Conservation (phyloP, 164 flowering plant species). For the Nymphaea thermarum region DNA sequence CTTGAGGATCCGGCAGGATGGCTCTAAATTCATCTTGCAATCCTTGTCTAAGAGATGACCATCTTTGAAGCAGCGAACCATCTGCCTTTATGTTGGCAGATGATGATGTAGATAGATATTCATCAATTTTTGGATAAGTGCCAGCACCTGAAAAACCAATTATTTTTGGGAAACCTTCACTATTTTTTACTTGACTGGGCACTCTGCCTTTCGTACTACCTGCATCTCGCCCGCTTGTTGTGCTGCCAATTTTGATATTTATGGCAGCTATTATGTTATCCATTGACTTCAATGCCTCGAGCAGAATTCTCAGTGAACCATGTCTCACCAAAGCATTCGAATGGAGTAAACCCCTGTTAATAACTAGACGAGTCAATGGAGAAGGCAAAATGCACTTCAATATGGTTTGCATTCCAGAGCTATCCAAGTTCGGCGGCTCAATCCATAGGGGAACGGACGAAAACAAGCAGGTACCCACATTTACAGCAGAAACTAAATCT, state of each 20-base stretch:
- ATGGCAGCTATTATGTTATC: constrained; percentile 35
- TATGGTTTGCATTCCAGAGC: constrained; percentile 39
- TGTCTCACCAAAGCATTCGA: constrained; percentile 54
- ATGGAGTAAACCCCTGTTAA: constrained; percentile 85
- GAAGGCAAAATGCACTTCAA: constrained; percentile 65
- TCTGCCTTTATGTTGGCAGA: constrained; percentile 7
- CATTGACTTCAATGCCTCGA: constrained; percentile 61
- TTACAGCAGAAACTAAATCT: constrained; percentile 50
- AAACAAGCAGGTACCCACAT: constrained; percentile 21
- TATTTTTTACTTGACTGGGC: neutral
- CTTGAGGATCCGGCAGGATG: constrained; percentile 77
- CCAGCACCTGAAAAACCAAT: neutral
- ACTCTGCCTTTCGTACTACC: neutral
- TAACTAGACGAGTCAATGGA: constrained; percentile 45
- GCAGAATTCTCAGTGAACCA: constrained; percentile 66
- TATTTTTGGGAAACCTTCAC: neutral
- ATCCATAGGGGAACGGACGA: constrained; percentile 19
- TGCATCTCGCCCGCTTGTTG: neutral
- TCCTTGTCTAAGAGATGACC: constrained; percentile 48
- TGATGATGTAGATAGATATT: neutral
- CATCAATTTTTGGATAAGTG: neutral
- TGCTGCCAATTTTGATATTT: neutral
- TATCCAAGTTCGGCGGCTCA: constrained; percentile 25
- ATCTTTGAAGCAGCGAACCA: constrained; percentile 12
- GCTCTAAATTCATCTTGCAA: constrained; percentile 50